A percentile compares a stretch with the other conserved stretches of the same genome.
These are phyloP conservation scores for Amanita thiersii DNA, from an alignment of 768 basidiomycete species.

Conservation along the genomic window DNA sequence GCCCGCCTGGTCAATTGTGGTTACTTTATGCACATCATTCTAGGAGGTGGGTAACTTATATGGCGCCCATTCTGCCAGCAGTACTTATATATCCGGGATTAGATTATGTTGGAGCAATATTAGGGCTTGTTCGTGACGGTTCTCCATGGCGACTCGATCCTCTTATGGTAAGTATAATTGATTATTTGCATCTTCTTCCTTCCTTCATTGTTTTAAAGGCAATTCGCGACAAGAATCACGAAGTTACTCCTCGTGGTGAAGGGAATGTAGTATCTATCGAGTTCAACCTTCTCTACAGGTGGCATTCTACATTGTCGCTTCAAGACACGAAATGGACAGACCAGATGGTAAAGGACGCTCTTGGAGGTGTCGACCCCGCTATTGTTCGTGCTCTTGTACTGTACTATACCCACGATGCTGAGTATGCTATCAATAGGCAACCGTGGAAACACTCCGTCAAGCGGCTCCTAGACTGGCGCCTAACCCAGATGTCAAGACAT, in stretches of 20 bases:
- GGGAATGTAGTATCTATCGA: constrained; percentile 75
- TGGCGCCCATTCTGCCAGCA: no score
- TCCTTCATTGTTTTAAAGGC: constrained; percentile 23
- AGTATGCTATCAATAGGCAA: not conserved
- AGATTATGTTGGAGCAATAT: constrained; percentile 72
- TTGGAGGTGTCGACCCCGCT: constrained; percentile 30
- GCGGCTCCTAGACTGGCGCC: constrained; percentile 11
- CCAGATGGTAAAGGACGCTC: constrained; percentile 32
- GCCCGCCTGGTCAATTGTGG: constrained; percentile 68
- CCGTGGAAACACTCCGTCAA: not conserved
- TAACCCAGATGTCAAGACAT: constrained; percentile 28
- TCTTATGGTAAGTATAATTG: constrained; percentile 34
- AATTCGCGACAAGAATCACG: constrained; percentile 43
- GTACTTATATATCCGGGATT: constrained; percentile 2
- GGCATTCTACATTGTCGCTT: constrained; percentile 57
- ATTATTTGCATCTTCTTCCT: not conserved
- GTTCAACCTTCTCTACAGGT: constrained; percentile 59
- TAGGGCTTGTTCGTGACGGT: constrained; percentile 61
- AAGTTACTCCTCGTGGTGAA: constrained; percentile 51
- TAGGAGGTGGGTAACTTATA: constrained; percentile 30
- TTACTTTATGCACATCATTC: constrained; percentile 62
- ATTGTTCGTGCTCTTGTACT: constrained; percentile 20
- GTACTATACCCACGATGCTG: not conserved
- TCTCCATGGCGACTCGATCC: constrained; percentile 63
- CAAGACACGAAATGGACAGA: constrained; percentile 51